Evolutionary conservation across 768 basidiomycete species (phyloP).

Genomic region (Grammothele lineata): DNA sequence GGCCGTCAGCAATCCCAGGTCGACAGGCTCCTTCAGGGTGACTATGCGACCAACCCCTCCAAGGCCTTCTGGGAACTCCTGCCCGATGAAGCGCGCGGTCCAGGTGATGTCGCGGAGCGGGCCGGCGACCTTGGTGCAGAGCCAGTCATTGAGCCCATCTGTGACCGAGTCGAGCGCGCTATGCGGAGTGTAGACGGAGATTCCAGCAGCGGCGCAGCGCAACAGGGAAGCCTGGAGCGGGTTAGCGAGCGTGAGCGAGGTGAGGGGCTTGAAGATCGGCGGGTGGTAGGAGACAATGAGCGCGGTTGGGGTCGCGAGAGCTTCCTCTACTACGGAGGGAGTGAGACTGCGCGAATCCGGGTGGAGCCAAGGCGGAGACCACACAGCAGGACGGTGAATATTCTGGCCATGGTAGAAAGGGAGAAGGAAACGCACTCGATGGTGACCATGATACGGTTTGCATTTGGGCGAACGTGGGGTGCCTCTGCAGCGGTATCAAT

Average conservation of each 20-base stretch:
- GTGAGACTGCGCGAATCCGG: constrained; percentile 50
- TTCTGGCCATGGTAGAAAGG: too few species aligned
- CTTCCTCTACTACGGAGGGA: constrained; percentile 64
- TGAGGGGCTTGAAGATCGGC: constrained; percentile 71
- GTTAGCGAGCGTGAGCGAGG: constrained; percentile 72
- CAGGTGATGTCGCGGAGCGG: constrained; percentile 31
- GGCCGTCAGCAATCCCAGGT: constrained; percentile 54
- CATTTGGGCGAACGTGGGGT: constrained; percentile 26
- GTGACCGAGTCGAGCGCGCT: constrained; percentile 81
- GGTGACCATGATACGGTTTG: constrained; percentile 36
- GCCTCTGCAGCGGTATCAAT: constrained; percentile 26
- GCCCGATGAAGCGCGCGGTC: constrained; percentile 25
- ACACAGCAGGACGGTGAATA: too few species aligned
- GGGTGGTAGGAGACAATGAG: constrained; percentile 85
- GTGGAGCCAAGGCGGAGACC: too few species aligned
- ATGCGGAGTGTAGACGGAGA: constrained; percentile 86
- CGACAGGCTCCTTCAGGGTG: constrained; percentile 50
- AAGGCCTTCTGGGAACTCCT: constrained; percentile 23
- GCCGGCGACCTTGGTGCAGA: constrained; percentile 40
- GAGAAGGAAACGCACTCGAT: constrained; percentile 35
- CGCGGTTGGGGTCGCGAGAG: constrained; percentile 53
- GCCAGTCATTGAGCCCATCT: constrained; percentile 90
- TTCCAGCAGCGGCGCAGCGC: constrained; percentile 73
- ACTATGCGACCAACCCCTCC: constrained; percentile 69
- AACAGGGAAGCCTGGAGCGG: constrained; percentile 80